phyloP scores from a whole-genome alignment of 2,329 filamentous ascomycete genomes.

The Thielaviopsis populi region DNA sequence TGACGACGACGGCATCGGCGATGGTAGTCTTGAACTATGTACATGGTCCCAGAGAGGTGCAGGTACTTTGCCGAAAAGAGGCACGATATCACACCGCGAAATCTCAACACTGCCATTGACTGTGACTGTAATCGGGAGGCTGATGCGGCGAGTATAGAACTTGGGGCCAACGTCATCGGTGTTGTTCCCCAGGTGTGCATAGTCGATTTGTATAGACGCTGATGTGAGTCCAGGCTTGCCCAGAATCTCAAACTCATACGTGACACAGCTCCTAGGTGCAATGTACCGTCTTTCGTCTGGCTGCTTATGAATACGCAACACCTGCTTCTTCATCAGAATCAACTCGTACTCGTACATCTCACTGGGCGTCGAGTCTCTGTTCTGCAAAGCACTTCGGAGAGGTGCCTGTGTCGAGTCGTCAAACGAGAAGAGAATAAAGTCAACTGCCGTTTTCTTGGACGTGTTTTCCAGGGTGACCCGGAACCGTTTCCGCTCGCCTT shows the following conservation, averaged over 20 bases:
- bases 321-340: conserved; percentile 59
- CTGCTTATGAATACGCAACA: conserved; percentile 40
- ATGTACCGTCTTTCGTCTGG: conserved; percentile 45
- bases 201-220: conserved; percentile 71
- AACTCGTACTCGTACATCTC: conserved; percentile 80
- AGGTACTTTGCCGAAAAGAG: conserved; percentile 54
- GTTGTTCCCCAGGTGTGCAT: conserved; percentile 61
- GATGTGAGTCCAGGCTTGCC: conserved; percentile 74
- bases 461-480: conserved; percentile 67
- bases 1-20: neutral
- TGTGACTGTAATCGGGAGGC: conserved; percentile 68
- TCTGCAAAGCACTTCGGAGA: conserved; percentile 58
- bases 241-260: conserved; percentile 69
- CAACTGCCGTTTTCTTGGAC: conserved; percentile 54
- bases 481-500: conserved; percentile 70
- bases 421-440: conserved; percentile 77
- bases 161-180: conserved; percentile 51
- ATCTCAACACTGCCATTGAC: conserved; percentile 86
- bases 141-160: conserved; percentile 74
- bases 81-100: conserved; percentile 61
- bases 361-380: conserved; percentile 59
- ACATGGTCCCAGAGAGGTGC: conserved; percentile 40
- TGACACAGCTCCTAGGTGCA: conserved; percentile 48
- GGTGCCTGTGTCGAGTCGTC: conserved; percentile 73
- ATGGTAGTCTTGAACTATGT: conserved; percentile 7